Conservation (phyloP, 306 rosid species). For the Cucurbita maxima region DNA sequence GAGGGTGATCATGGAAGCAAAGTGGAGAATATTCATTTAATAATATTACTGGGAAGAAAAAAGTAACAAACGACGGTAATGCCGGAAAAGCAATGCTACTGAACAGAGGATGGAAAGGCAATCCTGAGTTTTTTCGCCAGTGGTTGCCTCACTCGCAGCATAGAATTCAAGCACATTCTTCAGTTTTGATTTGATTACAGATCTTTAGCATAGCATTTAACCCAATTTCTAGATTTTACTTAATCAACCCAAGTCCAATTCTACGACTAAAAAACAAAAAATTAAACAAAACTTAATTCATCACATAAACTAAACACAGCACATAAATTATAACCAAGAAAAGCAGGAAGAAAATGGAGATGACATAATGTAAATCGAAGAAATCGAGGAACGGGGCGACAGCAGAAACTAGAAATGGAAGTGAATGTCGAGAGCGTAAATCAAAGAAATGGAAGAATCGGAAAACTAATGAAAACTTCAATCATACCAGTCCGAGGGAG, state of each 20-base stretch:
- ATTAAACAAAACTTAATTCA: background rate
- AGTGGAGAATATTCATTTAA: background rate
- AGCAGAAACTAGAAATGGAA: background rate
- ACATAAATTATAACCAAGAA: background rate
- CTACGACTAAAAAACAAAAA: background rate
- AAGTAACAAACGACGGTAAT: background rate
- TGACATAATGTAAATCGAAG: background rate
- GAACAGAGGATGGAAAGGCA: background rate
- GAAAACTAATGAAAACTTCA: background rate
- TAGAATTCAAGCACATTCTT: background rate
- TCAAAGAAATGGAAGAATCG: background rate
- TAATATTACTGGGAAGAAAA: background rate
- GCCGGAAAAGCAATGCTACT: background rate
- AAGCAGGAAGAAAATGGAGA: background rate
- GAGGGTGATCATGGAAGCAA: background rate
- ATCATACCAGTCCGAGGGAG: background rate
- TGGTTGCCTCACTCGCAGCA: background rate
- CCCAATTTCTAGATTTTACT: background rate
- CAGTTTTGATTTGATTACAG: background rate
- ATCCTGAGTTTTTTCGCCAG: background rate
- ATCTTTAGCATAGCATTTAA: background rate
- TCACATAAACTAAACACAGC: background rate
- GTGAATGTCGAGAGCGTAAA: background rate
- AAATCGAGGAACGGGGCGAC: background rate
- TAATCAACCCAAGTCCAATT: background rate